These are phyloP conservation scores for Musa beccarii DNA, from an alignment of 176 grass and related monocot species.

Conservation along the genomic window DNA sequence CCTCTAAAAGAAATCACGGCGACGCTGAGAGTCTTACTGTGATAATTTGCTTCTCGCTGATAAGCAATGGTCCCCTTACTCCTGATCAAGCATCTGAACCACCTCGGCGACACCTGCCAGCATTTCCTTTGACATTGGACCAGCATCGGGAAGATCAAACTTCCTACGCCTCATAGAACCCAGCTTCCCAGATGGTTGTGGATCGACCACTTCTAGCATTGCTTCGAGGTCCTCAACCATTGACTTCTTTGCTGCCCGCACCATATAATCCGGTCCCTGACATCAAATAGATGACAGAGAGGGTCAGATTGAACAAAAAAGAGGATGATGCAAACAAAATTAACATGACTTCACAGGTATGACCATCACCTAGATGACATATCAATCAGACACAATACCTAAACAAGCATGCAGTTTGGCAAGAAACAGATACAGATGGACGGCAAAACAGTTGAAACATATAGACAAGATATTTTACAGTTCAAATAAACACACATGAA, in stretches of 20 bases:
- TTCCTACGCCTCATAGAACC: constrained; percentile 37
- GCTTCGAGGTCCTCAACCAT: constrained; percentile 81
- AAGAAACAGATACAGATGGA: no score
- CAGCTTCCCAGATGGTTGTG: constrained; percentile 53
- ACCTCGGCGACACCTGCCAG: constrained; percentile 30
- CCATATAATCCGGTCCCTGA: constrained; percentile 89
- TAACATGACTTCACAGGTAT: no score
- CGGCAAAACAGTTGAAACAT: background rate
- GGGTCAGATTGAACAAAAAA: background rate
- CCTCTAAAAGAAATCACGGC: background rate
- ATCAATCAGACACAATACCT: background rate
- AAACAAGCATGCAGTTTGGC: background rate
- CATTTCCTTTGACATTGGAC: constrained; percentile 27
- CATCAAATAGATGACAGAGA: background rate
- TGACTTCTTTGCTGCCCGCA: constrained; percentile 59
- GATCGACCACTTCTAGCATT: constrained; percentile 79
- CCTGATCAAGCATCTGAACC: constrained; percentile 37
- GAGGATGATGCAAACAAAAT: no score
- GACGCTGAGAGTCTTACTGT: background rate
- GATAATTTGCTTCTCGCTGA: background rate
- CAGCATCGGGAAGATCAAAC: constrained; percentile 65
- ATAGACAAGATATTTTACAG: background rate
- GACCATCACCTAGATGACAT: no score
- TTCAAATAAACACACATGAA: no score
- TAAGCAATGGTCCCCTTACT: constrained; percentile 11